A percentile compares a stretch with the other conserved stretches of the same genome.
Conservation (phyloP, 169 alveolate genomes). For the Miamiensis avidus region DNA sequence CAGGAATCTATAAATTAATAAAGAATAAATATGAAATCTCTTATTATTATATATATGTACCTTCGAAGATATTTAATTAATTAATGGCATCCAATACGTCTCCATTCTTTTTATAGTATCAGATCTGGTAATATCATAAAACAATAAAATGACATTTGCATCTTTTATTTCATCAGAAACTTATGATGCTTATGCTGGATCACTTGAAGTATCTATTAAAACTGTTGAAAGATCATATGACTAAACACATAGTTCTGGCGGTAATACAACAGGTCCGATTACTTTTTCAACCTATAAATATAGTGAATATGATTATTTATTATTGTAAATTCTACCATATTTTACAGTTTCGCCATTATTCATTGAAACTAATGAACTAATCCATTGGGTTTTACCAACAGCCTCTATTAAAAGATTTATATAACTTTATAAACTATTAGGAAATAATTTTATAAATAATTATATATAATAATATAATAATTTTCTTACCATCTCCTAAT, state of each 20-base stretch:
- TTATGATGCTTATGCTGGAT: neutral
- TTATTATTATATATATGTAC: conserved; percentile 8
- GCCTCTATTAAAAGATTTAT: neutral
- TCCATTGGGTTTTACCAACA: conserved; percentile 25
- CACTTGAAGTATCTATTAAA: conserved; percentile 29
- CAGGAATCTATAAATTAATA: conserved; percentile 43
- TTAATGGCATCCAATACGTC: conserved; percentile 57
- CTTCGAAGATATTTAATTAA: conserved; percentile 32
- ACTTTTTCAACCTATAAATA: conserved; percentile 4
- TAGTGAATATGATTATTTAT: neutral
- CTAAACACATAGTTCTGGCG: conserved; percentile 5
- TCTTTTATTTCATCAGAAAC: conserved; percentile 46
- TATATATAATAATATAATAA: neutral
- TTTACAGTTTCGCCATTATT: conserved; percentile 18
- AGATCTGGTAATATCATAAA: conserved; percentile 60
- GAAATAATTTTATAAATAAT: neutral
- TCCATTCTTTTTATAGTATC: conserved; percentile 53
- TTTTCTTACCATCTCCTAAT: conserved; percentile 22
- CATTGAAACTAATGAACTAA: neutral
- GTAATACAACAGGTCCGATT: conserved; percentile 13
- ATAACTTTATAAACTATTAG: neutral
- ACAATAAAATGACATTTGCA: conserved; percentile 65
- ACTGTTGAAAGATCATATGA: conserved; percentile 9
- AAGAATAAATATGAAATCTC: too few relatives aligned
- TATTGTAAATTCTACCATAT: neutral